Evolutionary conservation across 495 filamentous ascomycete genomes (phyloP).

Genomic region (Cairneyella variabilis): DNA sequence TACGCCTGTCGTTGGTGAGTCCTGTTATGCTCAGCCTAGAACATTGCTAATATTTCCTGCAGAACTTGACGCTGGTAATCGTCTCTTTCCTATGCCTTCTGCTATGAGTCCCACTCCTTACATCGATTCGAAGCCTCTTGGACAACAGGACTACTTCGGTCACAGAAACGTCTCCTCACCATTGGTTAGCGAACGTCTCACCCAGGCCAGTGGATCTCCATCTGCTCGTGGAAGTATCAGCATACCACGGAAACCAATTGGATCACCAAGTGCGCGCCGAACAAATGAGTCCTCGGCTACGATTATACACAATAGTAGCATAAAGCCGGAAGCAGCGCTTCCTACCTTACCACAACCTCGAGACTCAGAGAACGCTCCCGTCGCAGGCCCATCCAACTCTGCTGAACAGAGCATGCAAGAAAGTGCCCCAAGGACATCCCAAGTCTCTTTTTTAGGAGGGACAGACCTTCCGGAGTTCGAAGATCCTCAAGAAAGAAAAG

Average conservation of each 20-base stretch:
- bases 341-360: too few species aligned
- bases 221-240: not conserved
- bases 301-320: slow-evolving; percentile 11
- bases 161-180: slow-evolving; percentile 20
- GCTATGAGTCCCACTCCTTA: slow-evolving; percentile 20
- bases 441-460: slow-evolving; percentile 21
- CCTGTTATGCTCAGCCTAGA: slow-evolving; percentile 19
- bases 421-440: too few species aligned
- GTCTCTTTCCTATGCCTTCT: slow-evolving; percentile 20
- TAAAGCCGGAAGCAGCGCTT: too few species aligned
- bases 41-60: slow-evolving; percentile 1
- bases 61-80: slow-evolving; percentile 21
- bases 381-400: too few species aligned
- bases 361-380: too few species aligned
- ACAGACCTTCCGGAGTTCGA: not conserved
- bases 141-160: slow-evolving; percentile 34
- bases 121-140: slow-evolving; percentile 1
- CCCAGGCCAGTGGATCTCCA: not conserved
- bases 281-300: slow-evolving; percentile 14
- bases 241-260: slow-evolving; percentile 16
- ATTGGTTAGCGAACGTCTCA: not conserved
- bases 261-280: slow-evolving; percentile 9
- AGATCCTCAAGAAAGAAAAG: slow-evolving; percentile 10
- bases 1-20: slow-evolving; percentile 29
- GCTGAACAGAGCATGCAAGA: too few species aligned